These are phyloP conservation scores for Hanseniaspora nectarophila DNA, from an alignment of 805 yeast species.

Conservation along the genomic window DNA sequence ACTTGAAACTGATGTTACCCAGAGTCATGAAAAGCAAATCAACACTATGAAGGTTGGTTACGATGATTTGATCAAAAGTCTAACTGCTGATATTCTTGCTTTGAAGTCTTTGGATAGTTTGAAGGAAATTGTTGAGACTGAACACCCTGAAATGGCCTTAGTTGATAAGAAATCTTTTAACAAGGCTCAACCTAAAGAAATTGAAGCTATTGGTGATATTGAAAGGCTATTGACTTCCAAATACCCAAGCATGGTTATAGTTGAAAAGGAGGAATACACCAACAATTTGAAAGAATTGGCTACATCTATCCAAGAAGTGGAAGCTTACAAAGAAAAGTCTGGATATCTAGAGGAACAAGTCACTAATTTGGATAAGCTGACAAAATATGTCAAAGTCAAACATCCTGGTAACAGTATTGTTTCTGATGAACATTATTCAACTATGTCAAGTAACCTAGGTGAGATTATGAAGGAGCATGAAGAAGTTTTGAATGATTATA, in stretches of 20 bases:
- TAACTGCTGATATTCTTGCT: neutral
- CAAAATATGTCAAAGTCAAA: neutral
- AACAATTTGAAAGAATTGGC: slow-evolving; percentile 1
- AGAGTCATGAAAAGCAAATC: neutral
- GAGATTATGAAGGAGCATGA: neutral
- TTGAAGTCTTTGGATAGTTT: neutral
- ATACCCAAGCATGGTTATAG: neutral
- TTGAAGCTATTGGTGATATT: neutral
- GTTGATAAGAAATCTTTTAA: neutral
- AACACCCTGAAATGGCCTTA: neutral
- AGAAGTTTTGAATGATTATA: neutral
- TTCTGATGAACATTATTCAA: neutral
- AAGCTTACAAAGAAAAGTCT: neutral
- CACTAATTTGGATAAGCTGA: neutral
- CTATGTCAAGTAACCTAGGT: neutral
- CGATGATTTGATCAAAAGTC: neutral
- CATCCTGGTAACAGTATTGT: neutral
- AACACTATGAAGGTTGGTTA: neutral
- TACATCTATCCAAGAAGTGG: neutral
- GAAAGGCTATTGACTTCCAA: neutral
- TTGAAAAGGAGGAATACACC: neutral
- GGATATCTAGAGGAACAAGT: neutral
- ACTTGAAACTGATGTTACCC: neutral
- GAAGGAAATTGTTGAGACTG: neutral
- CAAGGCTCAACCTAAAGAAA: neutral